A percentile compares a stretch with the other conserved stretches of the same genome.
These are phyloP conservation scores for Colletotrichum theobromicola DNA, from an alignment of 2,329 filamentous ascomycete genomes.

Conservation along the genomic window DNA sequence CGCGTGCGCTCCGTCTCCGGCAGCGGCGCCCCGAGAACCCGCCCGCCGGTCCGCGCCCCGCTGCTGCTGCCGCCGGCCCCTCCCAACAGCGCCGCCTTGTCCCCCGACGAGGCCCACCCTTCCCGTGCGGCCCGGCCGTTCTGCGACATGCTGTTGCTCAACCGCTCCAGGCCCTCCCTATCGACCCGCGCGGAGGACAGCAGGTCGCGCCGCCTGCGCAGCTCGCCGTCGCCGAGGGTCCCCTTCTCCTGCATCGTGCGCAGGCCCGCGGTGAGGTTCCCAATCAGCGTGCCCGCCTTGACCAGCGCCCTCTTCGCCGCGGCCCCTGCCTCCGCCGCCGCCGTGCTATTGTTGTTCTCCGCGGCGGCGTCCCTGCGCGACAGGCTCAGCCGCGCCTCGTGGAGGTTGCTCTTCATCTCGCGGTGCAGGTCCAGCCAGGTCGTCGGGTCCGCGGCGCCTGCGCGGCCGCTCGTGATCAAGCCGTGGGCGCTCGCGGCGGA, in stretches of 20 bases:
- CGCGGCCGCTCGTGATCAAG: constrained; percentile 35
- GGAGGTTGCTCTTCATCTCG: constrained; percentile 74
- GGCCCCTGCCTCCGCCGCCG: constrained; percentile 66
- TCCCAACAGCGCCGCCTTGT: constrained; percentile 57
- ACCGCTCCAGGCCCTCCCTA: constrained; percentile 75
- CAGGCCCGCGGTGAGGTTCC: constrained; percentile 70
- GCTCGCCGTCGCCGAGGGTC: constrained; percentile 74
- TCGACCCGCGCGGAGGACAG: constrained; percentile 74
- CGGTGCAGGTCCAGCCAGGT: constrained; percentile 80
- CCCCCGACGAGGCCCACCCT: constrained; percentile 52
- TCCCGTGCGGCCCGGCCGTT: constrained; percentile 41
- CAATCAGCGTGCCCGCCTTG: constrained; percentile 68
- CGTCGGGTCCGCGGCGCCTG: constrained; percentile 57
- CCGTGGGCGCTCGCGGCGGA: constrained; percentile 53
- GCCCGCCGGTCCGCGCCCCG: constrained; percentile 50
- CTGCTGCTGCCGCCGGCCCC: constrained; percentile 30
- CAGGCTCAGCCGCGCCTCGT: constrained; percentile 70
- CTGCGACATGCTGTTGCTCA: constrained; percentile 61
- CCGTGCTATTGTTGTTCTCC: constrained; percentile 44
- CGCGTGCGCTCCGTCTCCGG: constrained; percentile 79
- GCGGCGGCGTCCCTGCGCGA: constrained; percentile 66
- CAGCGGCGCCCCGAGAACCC: constrained; percentile 75
- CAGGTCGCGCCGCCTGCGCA: constrained; percentile 73
- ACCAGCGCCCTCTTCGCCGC: constrained; percentile 79
- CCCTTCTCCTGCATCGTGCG: constrained; percentile 57